These are phyloP conservation scores for Tirmania nivea DNA, from an alignment of 495 filamentous ascomycete genomes.

Conservation along the genomic window DNA sequence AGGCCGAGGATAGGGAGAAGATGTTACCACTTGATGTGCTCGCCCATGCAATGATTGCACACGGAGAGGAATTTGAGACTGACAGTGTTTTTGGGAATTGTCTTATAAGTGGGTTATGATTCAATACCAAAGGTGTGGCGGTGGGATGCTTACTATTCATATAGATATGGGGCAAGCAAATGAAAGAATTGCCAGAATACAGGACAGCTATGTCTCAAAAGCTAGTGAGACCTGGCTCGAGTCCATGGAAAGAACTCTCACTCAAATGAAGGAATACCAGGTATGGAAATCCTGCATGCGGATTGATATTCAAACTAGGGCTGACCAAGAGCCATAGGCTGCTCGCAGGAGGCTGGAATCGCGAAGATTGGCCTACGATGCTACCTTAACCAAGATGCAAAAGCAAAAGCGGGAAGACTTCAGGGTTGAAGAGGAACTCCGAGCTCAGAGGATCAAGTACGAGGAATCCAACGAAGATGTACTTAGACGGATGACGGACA, in stretches of 20 bases:
- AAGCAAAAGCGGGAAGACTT: constrained; percentile 89
- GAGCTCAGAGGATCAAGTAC: constrained; percentile 83
- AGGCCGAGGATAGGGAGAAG: constrained; percentile 59
- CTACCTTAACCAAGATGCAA: constrained; percentile 75
- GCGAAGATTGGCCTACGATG: constrained; percentile 77
- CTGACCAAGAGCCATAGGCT: constrained; percentile 25
- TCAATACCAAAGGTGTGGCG: background rate
- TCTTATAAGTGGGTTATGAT: constrained; percentile 41
- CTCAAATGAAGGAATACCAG: constrained; percentile 97
- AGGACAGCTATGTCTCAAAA: constrained; percentile 63
- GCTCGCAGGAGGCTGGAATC: constrained; percentile 89
- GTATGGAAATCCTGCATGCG: constrained; percentile 22
- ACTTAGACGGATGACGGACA: constrained; percentile 81
- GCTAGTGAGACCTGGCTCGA: constrained; percentile 82
- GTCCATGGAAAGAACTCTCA: constrained; percentile 65
- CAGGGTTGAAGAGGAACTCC: constrained; percentile 77
- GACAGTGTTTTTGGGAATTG: constrained; percentile 88
- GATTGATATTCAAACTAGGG: background rate
- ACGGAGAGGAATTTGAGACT: constrained; percentile 83
- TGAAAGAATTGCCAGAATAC: constrained; percentile 67
- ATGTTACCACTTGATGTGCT: constrained; percentile 58
- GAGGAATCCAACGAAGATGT: constrained; percentile 93
- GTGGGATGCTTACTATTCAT: background rate
- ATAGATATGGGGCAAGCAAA: constrained; percentile 62
- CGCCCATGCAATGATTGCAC: constrained; percentile 68